These are phyloP conservation scores for Peronospora belbahrii DNA, from an alignment of 352 stramenopile species.

Conservation along the genomic window DNA sequence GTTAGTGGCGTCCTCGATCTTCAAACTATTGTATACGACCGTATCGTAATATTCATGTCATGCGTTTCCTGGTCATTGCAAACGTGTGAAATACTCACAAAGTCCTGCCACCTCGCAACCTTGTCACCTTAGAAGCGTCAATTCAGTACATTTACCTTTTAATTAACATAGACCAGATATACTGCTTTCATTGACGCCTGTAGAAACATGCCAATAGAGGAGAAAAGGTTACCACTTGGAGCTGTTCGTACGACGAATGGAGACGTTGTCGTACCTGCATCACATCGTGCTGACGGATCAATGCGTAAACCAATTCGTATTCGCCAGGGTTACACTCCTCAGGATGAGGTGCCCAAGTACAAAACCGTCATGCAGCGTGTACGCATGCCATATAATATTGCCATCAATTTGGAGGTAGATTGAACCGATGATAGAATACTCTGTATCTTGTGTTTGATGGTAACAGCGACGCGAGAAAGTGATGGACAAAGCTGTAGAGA, in stretches of 20 bases:
- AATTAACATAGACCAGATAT: neutral
- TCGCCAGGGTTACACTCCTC: conserved; percentile 68
- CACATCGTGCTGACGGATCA: conserved; percentile 56
- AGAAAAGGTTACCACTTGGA: conserved; percentile 38
- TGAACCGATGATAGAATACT: neutral
- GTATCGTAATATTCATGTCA: neutral
- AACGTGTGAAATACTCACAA: conserved; percentile 13
- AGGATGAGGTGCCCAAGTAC: conserved; percentile 79
- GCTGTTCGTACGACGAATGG: conserved; percentile 55
- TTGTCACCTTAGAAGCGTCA: conserved; percentile 14
- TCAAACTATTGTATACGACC: neutral
- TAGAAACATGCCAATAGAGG: conserved; percentile 8
- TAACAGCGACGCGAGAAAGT: conserved; percentile 21
- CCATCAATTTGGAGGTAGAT: neutral
- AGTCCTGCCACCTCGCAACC: conserved; percentile 14
- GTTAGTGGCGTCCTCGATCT: conserved; percentile 11
- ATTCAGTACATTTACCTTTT: neutral
- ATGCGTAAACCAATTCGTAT: conserved; percentile 76
- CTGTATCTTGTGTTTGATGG: conserved; percentile 3
- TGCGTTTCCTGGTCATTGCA: neutral
- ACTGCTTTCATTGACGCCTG: neutral
- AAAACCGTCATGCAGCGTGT: conserved; percentile 62
- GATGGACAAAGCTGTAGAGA: conserved; percentile 6
- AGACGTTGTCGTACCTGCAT: conserved; percentile 57
- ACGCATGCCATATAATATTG: conserved; percentile 2